phyloP scores from a whole-genome alignment of 306 rosid species.

The barrel medic (Medicago truncatula) region DNA sequence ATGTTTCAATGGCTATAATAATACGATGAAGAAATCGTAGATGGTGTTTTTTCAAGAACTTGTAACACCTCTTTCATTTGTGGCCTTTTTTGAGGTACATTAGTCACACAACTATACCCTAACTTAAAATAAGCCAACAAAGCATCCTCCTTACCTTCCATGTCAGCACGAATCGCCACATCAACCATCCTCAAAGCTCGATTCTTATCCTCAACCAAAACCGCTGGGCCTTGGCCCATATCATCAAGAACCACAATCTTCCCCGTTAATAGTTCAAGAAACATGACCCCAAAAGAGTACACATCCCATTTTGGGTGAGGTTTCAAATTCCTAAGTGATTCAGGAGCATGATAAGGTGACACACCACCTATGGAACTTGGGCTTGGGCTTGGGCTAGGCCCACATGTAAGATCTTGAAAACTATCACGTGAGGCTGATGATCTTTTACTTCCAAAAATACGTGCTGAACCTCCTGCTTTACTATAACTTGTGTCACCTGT shows the following conservation, averaged over 20 bases:
- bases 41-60: constrained; percentile 77
- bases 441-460: constrained; percentile 93
- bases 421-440: constrained; percentile 76
- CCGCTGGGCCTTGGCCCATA: constrained; percentile 64
- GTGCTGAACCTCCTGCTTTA: constrained; percentile 65
- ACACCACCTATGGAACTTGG: constrained; percentile 70
- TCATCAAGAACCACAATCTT: constrained; percentile 82
- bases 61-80: constrained; percentile 84
- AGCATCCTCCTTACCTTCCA: constrained; percentile 90
- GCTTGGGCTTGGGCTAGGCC: constrained; percentile 94
- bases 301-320: constrained; percentile 92
- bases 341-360: constrained; percentile 81
- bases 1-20: constrained; percentile 54
- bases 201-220: constrained; percentile 62
- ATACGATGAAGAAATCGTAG: constrained; percentile 46
- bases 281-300: constrained; percentile 84
- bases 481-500: constrained; percentile 69
- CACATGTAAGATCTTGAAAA: constrained; percentile 60
- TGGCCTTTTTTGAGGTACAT: constrained; percentile 86
- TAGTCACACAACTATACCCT: constrained; percentile 80
- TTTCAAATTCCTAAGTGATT: constrained; percentile 81
- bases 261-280: constrained; percentile 83
- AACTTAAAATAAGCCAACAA: constrained; percentile 71
- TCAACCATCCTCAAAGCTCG: constrained; percentile 86
- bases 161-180: constrained; percentile 68